phyloP scores from a whole-genome alignment of 139 green algal genomes.

The Volvox reticuliferus region DNA sequence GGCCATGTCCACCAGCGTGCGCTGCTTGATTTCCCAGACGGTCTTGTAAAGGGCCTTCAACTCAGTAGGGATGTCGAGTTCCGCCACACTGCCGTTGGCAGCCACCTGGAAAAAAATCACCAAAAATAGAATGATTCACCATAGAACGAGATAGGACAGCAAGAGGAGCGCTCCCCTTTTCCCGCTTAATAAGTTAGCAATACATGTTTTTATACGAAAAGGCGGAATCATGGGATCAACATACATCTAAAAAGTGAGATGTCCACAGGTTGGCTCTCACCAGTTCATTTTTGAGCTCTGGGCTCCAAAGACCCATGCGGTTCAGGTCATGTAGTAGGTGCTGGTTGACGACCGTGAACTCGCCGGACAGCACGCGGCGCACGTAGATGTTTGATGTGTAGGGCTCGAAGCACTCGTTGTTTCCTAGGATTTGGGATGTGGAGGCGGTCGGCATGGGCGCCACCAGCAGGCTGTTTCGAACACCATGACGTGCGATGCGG shows the following conservation, averaged over 20 bases:
- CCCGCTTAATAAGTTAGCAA: no score
- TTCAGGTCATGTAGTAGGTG: conserved; percentile 97
- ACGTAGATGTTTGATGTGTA: conserved; percentile 99
- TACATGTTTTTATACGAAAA: no score
- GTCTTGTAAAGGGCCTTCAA: conserved; percentile 99
- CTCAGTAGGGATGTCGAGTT: conserved; percentile 88
- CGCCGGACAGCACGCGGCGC: conserved; percentile 94
- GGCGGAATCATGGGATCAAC: no score
- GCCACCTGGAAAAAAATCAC: conserved; percentile 49
- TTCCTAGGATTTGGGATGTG: conserved; percentile 94
- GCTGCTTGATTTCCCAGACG: conserved; percentile 99
- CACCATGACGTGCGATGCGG: conserved; percentile 85
- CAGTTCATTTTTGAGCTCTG: conserved; percentile 96
- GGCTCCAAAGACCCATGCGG: conserved; percentile 90
- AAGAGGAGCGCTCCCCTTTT: no score
- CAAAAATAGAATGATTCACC: no score
- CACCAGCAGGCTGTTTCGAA: conserved; percentile 98
- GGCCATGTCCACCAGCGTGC: conserved; percentile 97
- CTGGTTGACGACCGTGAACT: conserved; percentile 98
- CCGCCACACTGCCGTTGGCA: conserved; percentile 71
- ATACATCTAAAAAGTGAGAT: no score
- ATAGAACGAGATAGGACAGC: no score
- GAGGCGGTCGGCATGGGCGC: conserved; percentile 98
- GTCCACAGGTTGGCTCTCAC: conserved; percentile 76
- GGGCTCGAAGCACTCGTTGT: conserved; percentile 99